Evolutionary conservation across 306 rosid genomes (phyloP).

Genomic region (Lathyrus aphaca): DNA sequence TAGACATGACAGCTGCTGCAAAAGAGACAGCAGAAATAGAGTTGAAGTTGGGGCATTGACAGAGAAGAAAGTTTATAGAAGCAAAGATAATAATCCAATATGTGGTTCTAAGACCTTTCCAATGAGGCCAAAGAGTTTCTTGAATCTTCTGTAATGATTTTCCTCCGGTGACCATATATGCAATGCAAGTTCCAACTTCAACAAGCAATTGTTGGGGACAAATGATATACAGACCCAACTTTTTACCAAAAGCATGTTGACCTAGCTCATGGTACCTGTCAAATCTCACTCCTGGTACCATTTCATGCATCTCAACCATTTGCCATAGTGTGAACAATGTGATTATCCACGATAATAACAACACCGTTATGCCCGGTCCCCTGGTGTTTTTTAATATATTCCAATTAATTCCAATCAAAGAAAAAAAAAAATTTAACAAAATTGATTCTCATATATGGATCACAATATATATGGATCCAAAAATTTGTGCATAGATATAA

Average conservation of each 20-base stretch:
- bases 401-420: background rate
- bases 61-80: conserved; percentile 58
- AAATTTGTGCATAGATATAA: no score
- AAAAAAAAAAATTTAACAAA: background rate
- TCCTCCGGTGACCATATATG: conserved; percentile 80
- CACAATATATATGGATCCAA: no score
- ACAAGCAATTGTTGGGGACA: conserved; percentile 76
- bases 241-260: conserved; percentile 76
- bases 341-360: conserved; percentile 72
- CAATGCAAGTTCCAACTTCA: conserved; percentile 73
- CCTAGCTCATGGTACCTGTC: conserved; percentile 92
- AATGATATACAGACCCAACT: conserved; percentile 73
- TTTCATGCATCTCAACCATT: conserved; percentile 95
- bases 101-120: conserved; percentile 44
- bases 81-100: conserved; percentile 67
- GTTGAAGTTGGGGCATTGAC: conserved; percentile 80
- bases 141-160: conserved; percentile 60
- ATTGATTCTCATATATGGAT: background rate
- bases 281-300: conserved; percentile 79
- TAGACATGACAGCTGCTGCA: conserved; percentile 78
- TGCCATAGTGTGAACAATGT: conserved; percentile 86
- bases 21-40: conserved; percentile 69
- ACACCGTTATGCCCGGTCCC: conserved; percentile 65
- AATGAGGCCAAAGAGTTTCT: conserved; percentile 52
- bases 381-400: conserved; percentile 28